Evolutionary conservation across 768 basidiomycete species (phyloP).

Genomic region (Ramaria rubella): DNA sequence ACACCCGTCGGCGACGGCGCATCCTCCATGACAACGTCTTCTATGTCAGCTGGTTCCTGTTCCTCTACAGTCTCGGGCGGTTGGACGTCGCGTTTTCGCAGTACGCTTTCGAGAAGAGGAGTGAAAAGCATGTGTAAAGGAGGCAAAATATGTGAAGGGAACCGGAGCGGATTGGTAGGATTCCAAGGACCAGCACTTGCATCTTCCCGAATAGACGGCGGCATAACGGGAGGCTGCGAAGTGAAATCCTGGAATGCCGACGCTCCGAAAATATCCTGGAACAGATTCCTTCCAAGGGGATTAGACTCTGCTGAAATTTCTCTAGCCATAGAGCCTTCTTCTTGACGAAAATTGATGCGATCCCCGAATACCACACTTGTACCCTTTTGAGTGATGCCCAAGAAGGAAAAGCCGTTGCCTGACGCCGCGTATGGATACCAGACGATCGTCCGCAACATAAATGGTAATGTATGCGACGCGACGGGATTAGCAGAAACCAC

Average conservation of each 20-base stretch:
- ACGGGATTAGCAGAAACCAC: slow-evolving; percentile 39
- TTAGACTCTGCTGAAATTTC: slow-evolving; percentile 27
- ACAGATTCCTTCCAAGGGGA: slow-evolving; percentile 50
- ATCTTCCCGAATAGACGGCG: slow-evolving; percentile 11
- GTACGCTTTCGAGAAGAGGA: slow-evolving; percentile 46
- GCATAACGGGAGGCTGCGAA: slow-evolving; percentile 1
- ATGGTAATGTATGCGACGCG: slow-evolving; percentile 47
- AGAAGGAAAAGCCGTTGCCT: slow-evolving; percentile 42
- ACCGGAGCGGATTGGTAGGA: slow-evolving; percentile 49
- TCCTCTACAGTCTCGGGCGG: slow-evolving; percentile 4
- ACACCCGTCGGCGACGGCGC: slow-evolving; percentile 18
- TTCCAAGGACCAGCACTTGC: slow-evolving; percentile 25
- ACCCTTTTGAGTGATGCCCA: slow-evolving; percentile 66
- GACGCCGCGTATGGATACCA: slow-evolving; percentile 33
- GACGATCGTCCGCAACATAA: slow-evolving; percentile 48
- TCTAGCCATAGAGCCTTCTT: slow-evolving; percentile 37
- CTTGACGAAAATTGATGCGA: slow-evolving; percentile 31
- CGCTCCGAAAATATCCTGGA: slow-evolving; percentile 87
- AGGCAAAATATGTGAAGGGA: slow-evolving; percentile 71
- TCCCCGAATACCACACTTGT: slow-evolving; percentile 66
- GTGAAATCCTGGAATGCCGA: slow-evolving; percentile 48
- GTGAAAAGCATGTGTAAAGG: slow-evolving; percentile 68
- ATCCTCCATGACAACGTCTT: slow-evolving; percentile 42
- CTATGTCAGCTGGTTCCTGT: slow-evolving; percentile 15
- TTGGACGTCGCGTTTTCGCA: slow-evolving; percentile 21